These are phyloP conservation scores for Xerocomus spinulosus DNA, from an alignment of 768 basidiomycete species.

Conservation along the genomic window DNA sequence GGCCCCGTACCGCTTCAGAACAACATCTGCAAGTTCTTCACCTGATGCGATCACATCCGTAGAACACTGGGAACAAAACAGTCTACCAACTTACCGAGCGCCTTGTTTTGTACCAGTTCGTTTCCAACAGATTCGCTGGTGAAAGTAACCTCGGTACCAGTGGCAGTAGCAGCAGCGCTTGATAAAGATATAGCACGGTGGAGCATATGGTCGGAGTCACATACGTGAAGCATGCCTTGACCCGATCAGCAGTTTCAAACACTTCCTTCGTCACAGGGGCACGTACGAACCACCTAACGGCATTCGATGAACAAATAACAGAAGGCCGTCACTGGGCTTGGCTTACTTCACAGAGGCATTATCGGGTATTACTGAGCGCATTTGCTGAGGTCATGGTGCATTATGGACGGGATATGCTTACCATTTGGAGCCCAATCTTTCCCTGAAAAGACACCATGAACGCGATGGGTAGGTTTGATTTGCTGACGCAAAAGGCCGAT, in stretches of 20 bases:
- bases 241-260: conserved; percentile 51
- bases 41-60: conserved; percentile 35
- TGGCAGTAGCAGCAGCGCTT: conserved; percentile 66
- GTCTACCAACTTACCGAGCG: conserved; percentile 40
- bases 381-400: not conserved
- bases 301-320: not conserved
- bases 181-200: not conserved
- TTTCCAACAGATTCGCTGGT: conserved; percentile 32
- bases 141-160: conserved; percentile 54
- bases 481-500: conserved; percentile 81
- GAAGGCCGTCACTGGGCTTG: not conserved
- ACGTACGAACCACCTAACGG: conserved; percentile 62
- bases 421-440: conserved; percentile 72
- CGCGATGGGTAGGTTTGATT: conserved; percentile 66
- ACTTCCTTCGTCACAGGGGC: conserved; percentile 64
- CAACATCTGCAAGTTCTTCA: conserved; percentile 58
- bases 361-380: conserved; percentile 69
- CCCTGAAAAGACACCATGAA: conserved; percentile 77
- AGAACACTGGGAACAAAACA: not conserved
- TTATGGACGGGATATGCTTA: conserved; percentile 28
- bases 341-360: conserved; percentile 67
- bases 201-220: conserved; percentile 15
- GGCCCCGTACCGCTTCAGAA: conserved; percentile 54
- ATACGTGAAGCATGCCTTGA: conserved; percentile 70
- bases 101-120: conserved; percentile 67